phyloP scores from a whole-genome alignment of 2,329 filamentous ascomycete genomes.

The Graphium sp. region DNA sequence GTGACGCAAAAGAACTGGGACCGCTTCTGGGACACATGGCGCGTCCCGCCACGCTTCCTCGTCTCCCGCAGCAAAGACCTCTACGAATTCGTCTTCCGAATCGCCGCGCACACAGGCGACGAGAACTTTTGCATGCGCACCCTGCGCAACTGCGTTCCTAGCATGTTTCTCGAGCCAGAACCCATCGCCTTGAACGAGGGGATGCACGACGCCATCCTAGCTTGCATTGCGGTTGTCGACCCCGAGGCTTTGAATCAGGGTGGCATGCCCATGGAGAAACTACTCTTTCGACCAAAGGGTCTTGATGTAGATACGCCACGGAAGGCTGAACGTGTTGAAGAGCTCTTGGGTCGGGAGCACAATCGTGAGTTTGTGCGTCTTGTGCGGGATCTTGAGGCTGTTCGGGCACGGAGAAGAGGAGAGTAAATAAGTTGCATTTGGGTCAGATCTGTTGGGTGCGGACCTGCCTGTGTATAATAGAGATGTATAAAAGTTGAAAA shows the following conservation, averaged over 20 bases:
- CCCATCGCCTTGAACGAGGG: constrained; percentile 23
- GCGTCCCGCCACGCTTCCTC: constrained; percentile 31
- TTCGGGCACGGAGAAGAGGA: too few relatives aligned
- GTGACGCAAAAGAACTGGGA: constrained; percentile 30
- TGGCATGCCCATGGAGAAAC: too few relatives aligned
- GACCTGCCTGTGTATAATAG: too few relatives aligned
- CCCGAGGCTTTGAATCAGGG: constrained; percentile 29
- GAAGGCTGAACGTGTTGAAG: too few relatives aligned
- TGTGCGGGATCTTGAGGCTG: constrained; percentile 13
- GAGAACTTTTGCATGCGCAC: constrained; percentile 25
- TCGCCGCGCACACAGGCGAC: constrained; percentile 26
- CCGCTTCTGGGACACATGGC: constrained; percentile 44
- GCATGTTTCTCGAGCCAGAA: constrained; percentile 39
- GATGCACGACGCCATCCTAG: constrained; percentile 29
- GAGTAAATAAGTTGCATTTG: too few relatives aligned
- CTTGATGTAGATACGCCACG: too few relatives aligned
- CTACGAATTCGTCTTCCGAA: constrained; percentile 35
- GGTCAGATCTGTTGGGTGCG: too few relatives aligned
- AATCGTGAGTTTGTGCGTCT: constrained; percentile 15
- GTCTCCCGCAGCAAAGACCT: constrained; percentile 29
- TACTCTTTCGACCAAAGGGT: too few relatives aligned
- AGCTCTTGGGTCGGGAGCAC: too few relatives aligned
- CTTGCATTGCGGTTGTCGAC: constrained; percentile 38
- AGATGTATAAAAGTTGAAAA: too few relatives aligned
- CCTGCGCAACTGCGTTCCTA: constrained; percentile 35